Evolutionary conservation across 2,329 filamentous ascomycete species (phyloP).

Genomic region (Aspergillus awamori): DNA sequence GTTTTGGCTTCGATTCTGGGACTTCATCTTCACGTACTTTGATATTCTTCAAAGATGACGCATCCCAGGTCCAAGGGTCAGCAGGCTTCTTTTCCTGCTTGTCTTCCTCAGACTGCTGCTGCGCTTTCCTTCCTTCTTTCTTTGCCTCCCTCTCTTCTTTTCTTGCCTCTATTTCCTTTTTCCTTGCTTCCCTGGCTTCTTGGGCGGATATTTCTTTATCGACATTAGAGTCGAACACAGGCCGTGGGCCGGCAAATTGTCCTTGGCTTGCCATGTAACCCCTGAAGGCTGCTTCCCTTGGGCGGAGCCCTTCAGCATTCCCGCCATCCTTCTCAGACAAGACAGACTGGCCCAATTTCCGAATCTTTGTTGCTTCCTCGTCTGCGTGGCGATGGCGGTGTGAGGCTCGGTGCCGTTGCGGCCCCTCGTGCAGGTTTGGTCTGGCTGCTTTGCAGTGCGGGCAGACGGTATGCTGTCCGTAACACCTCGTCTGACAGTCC

Average conservation of each 20-base stretch:
- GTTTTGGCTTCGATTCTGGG: slow-evolving; percentile 28
- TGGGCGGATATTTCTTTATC: not conserved
- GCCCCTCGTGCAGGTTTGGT: slow-evolving; percentile 15
- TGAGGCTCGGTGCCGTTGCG: not conserved
- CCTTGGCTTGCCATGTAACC: slow-evolving; percentile 6
- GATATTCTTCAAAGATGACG: slow-evolving; percentile 31
- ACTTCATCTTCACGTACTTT: slow-evolving; percentile 14
- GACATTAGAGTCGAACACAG: slow-evolving; percentile 3
- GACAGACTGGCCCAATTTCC: slow-evolving; percentile 23
- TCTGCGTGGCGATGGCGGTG: not conserved
- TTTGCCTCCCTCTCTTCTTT: not conserved
- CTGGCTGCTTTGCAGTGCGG: slow-evolving; percentile 32
- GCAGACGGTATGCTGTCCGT: slow-evolving; percentile 27
- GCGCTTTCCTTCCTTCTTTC: slow-evolving; percentile 4
- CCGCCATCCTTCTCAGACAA: slow-evolving; percentile 21
- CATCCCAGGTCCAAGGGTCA: slow-evolving; percentile 35
- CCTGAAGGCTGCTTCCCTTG: slow-evolving; percentile 12
- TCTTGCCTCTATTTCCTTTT: not conserved
- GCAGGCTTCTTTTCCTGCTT: slow-evolving; percentile 12
- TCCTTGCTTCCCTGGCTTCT: slow-evolving; percentile 4
- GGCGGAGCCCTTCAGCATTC: not conserved
- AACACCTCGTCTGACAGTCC: slow-evolving; percentile 25
- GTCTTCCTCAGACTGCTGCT: slow-evolving; percentile 6
- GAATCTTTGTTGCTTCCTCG: slow-evolving; percentile 25
- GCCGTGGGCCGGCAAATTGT: slow-evolving; percentile 5